These are phyloP conservation scores for Cryptosporidium xiaoi DNA, from an alignment of 169 alveolate genomes.

Conservation along the genomic window DNA sequence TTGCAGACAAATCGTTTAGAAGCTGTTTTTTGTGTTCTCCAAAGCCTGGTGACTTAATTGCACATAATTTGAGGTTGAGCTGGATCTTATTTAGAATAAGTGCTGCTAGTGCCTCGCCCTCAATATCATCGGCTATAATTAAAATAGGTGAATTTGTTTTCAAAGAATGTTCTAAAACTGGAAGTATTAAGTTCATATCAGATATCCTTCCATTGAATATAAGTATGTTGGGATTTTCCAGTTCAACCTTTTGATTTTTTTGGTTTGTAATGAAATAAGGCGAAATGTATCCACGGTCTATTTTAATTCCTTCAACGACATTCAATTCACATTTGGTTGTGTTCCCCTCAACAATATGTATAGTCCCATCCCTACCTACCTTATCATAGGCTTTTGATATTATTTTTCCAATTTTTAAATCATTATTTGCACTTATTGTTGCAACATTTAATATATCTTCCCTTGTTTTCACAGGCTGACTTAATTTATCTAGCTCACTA, in stretches of 20 bases:
- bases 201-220: slow-evolving; percentile 95
- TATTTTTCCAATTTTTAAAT: slow-evolving; percentile 93
- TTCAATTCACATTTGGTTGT: slow-evolving; percentile 97
- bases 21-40: slow-evolving; percentile 97
- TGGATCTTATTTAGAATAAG: slow-evolving; percentile 97
- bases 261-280: slow-evolving; percentile 98
- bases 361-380: slow-evolving; percentile 98
- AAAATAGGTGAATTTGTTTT: slow-evolving; percentile 93
- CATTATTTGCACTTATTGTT: slow-evolving; percentile 99
- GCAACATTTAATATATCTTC: slow-evolving; percentile 94
- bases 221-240: slow-evolving; percentile 95
- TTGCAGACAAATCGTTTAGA: slow-evolving; percentile 94
- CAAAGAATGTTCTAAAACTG: slow-evolving; percentile 94
- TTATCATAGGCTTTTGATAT: slow-evolving; percentile 97
- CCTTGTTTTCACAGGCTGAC: slow-evolving; percentile 87
- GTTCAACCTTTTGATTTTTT: slow-evolving; percentile 94
- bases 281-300: slow-evolving; percentile 98
- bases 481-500: slow-evolving; percentile 82
- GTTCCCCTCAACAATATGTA: slow-evolving; percentile 98
- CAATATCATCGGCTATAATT: slow-evolving; percentile 98
- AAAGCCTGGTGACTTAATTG: slow-evolving; percentile 97
- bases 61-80: slow-evolving; percentile 97
- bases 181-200: slow-evolving; percentile 88
- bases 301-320: slow-evolving; percentile 98
- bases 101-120: slow-evolving; percentile 99